Conservation (phyloP, 768 basidiomycete species). For the Pisolithus sp. region DNA sequence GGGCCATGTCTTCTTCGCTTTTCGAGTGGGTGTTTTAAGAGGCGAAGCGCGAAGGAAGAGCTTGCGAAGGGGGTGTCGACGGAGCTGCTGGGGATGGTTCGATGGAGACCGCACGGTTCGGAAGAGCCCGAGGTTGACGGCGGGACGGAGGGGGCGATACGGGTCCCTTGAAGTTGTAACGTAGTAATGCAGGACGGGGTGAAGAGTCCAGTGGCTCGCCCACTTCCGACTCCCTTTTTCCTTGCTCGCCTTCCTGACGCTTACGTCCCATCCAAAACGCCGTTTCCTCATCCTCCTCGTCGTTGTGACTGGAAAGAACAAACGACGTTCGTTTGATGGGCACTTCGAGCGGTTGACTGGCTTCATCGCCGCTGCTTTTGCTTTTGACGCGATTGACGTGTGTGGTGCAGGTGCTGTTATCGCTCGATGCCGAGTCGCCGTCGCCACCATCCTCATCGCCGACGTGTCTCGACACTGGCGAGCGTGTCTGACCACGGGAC, state of each 20-base stretch:
- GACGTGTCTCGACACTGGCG: constrained; percentile 43
- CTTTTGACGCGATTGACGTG: constrained; percentile 13
- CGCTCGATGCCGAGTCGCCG: constrained; percentile 32
- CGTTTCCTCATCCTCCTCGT: constrained; percentile 49
- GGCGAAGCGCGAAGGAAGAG: constrained; percentile 15
- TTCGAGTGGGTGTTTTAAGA: constrained; percentile 24
- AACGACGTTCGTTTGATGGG: constrained; percentile 21
- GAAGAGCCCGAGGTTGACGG: constrained; percentile 32
- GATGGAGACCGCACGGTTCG: constrained; percentile 21
- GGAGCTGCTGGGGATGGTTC: constrained; percentile 16
- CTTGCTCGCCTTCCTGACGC: constrained; percentile 4
- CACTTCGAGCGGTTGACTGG: background rate
- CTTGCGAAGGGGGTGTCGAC: constrained; percentile 20
- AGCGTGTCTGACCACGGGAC: constrained; percentile 35
- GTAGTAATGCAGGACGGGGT: constrained; percentile 34
- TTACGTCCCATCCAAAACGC: constrained; percentile 22
- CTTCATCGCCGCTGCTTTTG: constrained; percentile 10
- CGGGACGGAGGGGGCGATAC: constrained; percentile 66
- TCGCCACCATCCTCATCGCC: constrained; percentile 26
- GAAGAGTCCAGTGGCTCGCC: constrained; percentile 9
- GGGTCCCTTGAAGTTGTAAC: constrained; percentile 34
- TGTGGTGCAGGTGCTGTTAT: constrained; percentile 8
- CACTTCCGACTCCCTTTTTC: constrained; percentile 4
- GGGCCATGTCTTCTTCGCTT: constrained; percentile 33
- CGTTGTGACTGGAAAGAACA: constrained; percentile 34